Base-by-base conservation (phyloP, 768 basidiomycete genomes). In the Lactarius hatsudake region DNA sequence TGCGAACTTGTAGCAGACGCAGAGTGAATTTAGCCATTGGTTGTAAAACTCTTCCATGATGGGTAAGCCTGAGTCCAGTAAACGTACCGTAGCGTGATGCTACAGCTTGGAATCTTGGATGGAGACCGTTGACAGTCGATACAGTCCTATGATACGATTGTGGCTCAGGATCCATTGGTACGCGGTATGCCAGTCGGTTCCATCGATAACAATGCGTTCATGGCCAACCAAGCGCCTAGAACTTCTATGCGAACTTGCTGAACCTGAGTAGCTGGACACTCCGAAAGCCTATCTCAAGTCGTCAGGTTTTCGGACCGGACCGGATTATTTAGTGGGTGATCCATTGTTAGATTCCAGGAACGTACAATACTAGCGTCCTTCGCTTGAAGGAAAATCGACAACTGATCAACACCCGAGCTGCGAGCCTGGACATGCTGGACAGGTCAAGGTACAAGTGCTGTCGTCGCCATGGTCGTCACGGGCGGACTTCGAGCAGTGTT, bases 21-120 rank as follows among this genome's bases (percentile, higher is more conserved):
- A 18, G 59, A 60, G 59, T 20, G 59, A 42, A 40, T 60, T 59
- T 36, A n/a, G 32, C 57, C 6, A 36, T 26, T n/a, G n/a, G 51
- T 26, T 12, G 15, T 15, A n/a, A 13, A 17, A 12, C 23, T 42
- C 38, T 40, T 15, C 38, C 38, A 40, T 15, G 15, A 15, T 38
- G 3, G 38, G 38, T 28, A 28, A 2, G n/a, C n/a, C n/a, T n/a
- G n/a, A n/a, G 26, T 40, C 17, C 15, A 40, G 3, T 40, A 40
- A 5, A 6, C 23, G 10, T 23, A 48, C 23, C 12, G 12, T 23
- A 23, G 48, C 48, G 13, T 5, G 3, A 13, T 15, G 23, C 12
- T 13, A 13, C 10, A 12, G 40, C 17, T 42, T 51, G n/a, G n/a
- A n/a, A n/a, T n/a, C n/a, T n/a, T n/a, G 4, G 23, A n/a, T n/a